Conservation (phyloP, 1,284 basidiomycete species). For the Tilletia horrida region DNA sequence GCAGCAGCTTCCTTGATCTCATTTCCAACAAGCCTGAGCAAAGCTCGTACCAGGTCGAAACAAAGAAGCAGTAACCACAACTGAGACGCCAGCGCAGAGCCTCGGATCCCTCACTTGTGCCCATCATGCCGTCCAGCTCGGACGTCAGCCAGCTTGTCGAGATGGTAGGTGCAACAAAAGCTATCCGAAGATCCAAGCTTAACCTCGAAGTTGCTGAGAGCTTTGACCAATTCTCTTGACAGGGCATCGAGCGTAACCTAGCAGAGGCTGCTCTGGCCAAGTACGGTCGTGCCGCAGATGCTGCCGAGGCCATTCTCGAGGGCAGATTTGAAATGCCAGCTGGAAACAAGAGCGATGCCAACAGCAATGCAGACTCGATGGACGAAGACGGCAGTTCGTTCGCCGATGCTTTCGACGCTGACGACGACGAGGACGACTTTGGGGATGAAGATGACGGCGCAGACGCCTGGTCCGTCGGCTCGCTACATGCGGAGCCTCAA, state of each 20-base stretch:
- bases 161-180: not conserved
- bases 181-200: not conserved
- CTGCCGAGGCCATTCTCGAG: conserved; percentile 15
- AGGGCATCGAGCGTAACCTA: conserved; percentile 1
- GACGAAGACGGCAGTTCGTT: conserved; percentile 4
- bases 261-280: conserved; percentile 11
- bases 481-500: not conserved
- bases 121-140: not conserved
- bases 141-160: conserved; percentile 11
- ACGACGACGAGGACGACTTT: conserved; percentile 6
- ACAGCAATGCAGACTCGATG: not conserved
- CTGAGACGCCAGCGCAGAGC: no score
- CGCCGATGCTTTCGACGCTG: not conserved
- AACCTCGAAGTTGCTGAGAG: not conserved
- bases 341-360: not conserved
- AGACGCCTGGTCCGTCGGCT: not conserved
- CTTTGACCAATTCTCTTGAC: not conserved
- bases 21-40: no score
- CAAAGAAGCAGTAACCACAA: no score
- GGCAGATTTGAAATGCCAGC: not conserved
- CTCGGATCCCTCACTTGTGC: no score
- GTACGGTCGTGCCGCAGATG: not conserved
- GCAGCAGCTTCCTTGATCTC: no score
- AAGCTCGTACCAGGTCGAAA: no score
- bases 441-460: not conserved